Evolutionary conservation across 495 filamentous ascomycete species (phyloP), one percentile per base, ranked within the genome.

Genomic region (Durotheca rogersii): DNA sequence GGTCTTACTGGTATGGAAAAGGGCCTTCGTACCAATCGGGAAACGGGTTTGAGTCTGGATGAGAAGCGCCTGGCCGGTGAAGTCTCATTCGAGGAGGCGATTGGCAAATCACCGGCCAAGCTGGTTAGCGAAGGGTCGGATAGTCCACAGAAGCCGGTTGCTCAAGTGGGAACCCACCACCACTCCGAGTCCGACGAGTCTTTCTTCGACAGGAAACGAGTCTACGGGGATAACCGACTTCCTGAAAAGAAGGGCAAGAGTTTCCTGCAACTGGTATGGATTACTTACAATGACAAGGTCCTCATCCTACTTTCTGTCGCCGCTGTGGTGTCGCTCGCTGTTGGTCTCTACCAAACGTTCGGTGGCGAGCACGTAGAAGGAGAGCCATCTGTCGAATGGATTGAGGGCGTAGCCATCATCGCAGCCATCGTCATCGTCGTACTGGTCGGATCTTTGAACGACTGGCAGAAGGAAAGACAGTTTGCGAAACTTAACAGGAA

Each of bases 201-300:
- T 5, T 89, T 84, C 44, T 68, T 77, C 6, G 84, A 88, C 54
- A 76, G 89, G 46, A 83, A 85, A 59, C 78, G 85, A 25, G 73
- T 91, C 14, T 94, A 72, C 42, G 61, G 75, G 40, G 81, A 89
- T 63, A 94, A 94, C 57, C 67, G 81, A 41, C 64, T 94, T 15
- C 89, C 89, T 0, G 79, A 75, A 44, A 85, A 87, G 63, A 86
- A 90, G 58, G 80, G 84, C 20, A 86, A 88, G 47, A 82, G 72
- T 33, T 77, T 94, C 42, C 74, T 86, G 51, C 77, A 83, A 57
- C 56, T 92, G 25, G 84, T 91, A 62, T 94, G 88, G 88, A 83
- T 85, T 60, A 88, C 88, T 6, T 90, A 89, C 64, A 89, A 92
- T 60, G 89, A 94, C 69, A 89, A 89, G 51, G 86, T 94, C 15